Conservation (phyloP, 345 rosid genomes). For the Euphorbia pulcherrima region DNA sequence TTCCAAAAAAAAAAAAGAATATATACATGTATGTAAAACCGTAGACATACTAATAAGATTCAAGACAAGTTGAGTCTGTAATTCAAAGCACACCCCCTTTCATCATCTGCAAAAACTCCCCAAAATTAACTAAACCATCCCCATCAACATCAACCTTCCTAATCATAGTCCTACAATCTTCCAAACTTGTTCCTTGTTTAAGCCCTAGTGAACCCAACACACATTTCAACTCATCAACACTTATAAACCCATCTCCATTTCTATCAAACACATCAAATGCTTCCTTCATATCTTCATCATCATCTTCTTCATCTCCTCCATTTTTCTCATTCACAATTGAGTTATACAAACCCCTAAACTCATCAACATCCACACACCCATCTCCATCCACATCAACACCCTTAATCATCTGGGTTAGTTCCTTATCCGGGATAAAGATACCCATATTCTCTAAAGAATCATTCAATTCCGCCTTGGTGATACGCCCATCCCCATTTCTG, state of each 20-base stretch:
- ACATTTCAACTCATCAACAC: conserved; percentile 64
- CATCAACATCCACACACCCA: conserved; percentile 53
- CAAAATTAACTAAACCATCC: conserved; percentile 66
- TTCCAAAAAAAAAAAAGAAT: no score
- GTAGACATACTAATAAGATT: no score
- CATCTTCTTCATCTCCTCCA: conserved; percentile 46
- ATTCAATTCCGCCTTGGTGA: conserved; percentile 57
- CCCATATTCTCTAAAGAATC: conserved; percentile 67
- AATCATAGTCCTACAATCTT: conserved; percentile 79
- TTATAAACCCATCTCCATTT: conserved; percentile 82
- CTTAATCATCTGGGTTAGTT: conserved; percentile 38
- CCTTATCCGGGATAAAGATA: conserved; percentile 56
- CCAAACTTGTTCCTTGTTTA: conserved; percentile 62
- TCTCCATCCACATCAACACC: conserved; percentile 26
- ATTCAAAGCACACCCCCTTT: conserved; percentile 28
- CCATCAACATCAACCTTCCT: conserved; percentile 79
- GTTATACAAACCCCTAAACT: conserved; percentile 57
- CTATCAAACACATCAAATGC: conserved; percentile 85
- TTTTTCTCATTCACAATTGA: conserved; percentile 46
- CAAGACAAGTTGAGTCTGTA: no score
- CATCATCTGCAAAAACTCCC: conserved; percentile 48
- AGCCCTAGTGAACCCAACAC: conserved; percentile 71
- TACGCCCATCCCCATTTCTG: conserved; percentile 66
- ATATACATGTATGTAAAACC: conserved; percentile 1
- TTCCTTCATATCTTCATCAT: conserved; percentile 82